phyloP scores from a whole-genome alignment of 768 basidiomycete species.

The Tulasnella sp. region DNA sequence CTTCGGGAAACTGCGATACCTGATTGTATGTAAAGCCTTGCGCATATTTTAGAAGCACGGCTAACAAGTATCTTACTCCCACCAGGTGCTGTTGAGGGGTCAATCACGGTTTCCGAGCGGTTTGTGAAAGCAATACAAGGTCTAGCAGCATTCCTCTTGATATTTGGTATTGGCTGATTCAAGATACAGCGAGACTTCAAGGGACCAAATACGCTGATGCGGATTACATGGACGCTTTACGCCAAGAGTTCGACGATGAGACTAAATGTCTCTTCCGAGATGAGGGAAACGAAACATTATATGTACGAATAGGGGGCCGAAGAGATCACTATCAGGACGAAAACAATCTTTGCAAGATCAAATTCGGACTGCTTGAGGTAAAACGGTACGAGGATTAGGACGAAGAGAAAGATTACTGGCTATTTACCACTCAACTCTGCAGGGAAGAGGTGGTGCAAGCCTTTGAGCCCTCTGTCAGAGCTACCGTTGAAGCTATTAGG shows the following conservation, averaged over 20 bases:
- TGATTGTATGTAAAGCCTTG: constrained; percentile 29
- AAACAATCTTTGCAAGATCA: background rate
- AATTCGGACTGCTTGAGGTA: background rate
- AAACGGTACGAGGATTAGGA: background rate
- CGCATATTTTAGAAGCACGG: constrained; percentile 36
- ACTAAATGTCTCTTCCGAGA: background rate
- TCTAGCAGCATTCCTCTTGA: background rate
- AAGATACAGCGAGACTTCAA: background rate
- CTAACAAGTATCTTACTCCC: constrained; percentile 39
- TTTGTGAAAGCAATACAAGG: constrained; percentile 28
- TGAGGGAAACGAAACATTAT: background rate
- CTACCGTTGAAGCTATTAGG: constrained; percentile 39
- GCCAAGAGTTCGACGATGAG: background rate
- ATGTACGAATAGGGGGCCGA: background rate
- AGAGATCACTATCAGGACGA: background rate
- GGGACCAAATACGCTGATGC: background rate
- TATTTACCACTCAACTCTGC: background rate
- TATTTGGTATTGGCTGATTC: background rate
- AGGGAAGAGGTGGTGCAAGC: constrained; percentile 27
- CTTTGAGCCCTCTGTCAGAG: constrained; percentile 45
- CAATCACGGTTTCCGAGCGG: constrained; percentile 45
- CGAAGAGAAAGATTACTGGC: background rate
- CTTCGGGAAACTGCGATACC: background rate
- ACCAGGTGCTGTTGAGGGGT: constrained; percentile 49
- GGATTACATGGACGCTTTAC: background rate